A percentile compares a stretch with the other conserved stretches of the same genome.
phyloP scores from a whole-genome alignment of 1,139 yeast species.

The Saccharomyces hybrid region DNA sequence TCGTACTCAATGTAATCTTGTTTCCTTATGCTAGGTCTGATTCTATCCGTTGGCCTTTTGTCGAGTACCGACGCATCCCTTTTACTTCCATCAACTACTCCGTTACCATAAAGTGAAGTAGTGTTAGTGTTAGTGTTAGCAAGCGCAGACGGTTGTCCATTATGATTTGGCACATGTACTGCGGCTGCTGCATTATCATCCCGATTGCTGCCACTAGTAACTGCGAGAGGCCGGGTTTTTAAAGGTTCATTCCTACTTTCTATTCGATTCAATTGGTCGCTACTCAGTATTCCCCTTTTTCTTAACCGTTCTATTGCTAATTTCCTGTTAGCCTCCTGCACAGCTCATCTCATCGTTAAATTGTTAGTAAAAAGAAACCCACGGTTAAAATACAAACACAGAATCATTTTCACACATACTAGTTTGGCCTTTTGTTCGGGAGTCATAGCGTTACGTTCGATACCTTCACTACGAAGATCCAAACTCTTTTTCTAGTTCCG shows the following conservation, averaged over 20 bases:
- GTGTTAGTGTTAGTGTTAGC: background rate
- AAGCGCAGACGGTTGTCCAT: background rate
- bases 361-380: background rate
- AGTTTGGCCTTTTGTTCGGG: slow-evolving; percentile 43
- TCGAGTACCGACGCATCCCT: background rate
- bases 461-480: background rate
- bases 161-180: background rate
- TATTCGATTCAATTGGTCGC: slow-evolving; percentile 16
- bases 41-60: slow-evolving; percentile 15
- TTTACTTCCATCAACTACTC: background rate
- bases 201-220: background rate
- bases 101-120: slow-evolving; percentile 1
- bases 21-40: slow-evolving; percentile 39
- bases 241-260: slow-evolving; percentile 19
- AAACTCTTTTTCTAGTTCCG: background rate
- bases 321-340: slow-evolving; percentile 44
- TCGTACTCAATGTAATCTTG: slow-evolving; percentile 87
- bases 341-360: slow-evolving; percentile 23
- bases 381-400: background rate
- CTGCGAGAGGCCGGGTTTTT: background rate
- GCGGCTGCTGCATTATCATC: background rate
- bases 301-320: slow-evolving; percentile 50
- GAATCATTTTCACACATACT: slow-evolving; percentile 8
- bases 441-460: slow-evolving; percentile 31
- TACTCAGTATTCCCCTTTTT: slow-evolving; percentile 32